Evolutionary conservation across 495 filamentous ascomycete genomes (phyloP), one percentile per base, ranked within the genome.

Genomic region (Aspergillus bertholletiae): DNA sequence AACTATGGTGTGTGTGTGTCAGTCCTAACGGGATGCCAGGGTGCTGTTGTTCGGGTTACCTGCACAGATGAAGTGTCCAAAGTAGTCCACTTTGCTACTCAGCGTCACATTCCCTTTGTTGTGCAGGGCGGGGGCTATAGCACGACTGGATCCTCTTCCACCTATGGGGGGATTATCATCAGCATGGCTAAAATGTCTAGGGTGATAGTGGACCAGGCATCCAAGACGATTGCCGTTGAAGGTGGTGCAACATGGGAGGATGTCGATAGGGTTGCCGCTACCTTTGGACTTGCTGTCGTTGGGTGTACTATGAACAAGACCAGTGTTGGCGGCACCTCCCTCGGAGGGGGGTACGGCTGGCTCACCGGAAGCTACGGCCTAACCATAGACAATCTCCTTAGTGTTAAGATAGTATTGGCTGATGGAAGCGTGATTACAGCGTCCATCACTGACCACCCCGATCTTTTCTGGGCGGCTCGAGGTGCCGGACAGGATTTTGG

Each of bases 231-330:
- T 48, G 64, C 63, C 1, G 73, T 65, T 15, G 61, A 75, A 58
- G 80, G 79, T 5, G 81, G 81, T 11, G 60, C 58, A 40, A 55
- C 71, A 3, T 82, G 75, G 78, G 61, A 59, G 32, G 76, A 83
- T 57, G 73, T 84, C 39, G 77, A 84, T 56, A 56, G 53, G 5
- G 77, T 70, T 1, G 65, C 72, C 8, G 70, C 51, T n/a, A 54
- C 70, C 21, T 61, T 75, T 55, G 72, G 72, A 5, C 68, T 84
- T 3, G 80, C 79, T 7, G 74, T 69, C 22, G 80, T 83, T 17
- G 79, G 79, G 2, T 78, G 81, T 9, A 80, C 75, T 1, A 74
- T 82, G 17, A 77, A 79, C 54, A 69, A 80, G 49, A 80, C 74
- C n/a, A 80, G 82, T 18, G 73, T 83, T 18, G 79, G 75, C 12